Percentiles rank a stretch among this genome's conserved stretches.
Conservation (phyloP, 331 rosid species). For the Quercus lobata region DNA sequence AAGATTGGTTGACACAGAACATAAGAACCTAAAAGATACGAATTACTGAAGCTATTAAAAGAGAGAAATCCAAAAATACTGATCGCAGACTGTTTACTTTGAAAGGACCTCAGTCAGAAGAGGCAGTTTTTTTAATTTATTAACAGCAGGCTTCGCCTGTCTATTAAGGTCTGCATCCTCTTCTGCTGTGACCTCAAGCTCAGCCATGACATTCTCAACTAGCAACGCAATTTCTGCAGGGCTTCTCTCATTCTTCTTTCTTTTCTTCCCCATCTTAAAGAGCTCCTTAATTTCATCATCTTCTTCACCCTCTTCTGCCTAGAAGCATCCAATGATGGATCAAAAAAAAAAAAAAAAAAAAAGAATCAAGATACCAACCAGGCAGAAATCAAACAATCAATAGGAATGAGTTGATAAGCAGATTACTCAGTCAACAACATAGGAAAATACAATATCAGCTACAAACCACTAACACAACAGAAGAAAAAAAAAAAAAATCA, state of each 20-base stretch:
- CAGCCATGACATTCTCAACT: conserved; percentile 97
- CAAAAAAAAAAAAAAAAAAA: background rate
- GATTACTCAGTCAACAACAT: background rate
- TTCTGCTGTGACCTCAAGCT: conserved; percentile 92
- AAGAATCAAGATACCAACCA: background rate
- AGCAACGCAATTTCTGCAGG: conserved; percentile 90
- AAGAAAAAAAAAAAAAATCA: background rate
- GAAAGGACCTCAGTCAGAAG: conserved; percentile 87
- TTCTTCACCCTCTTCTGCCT: conserved; percentile 96
- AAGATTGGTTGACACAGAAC: background rate
- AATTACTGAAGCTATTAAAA: background rate
- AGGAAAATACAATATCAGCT: background rate
- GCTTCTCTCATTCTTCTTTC: conserved; percentile 79
- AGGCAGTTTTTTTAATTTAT: conserved; percentile 80
- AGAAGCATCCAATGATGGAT: conserved; percentile 18
- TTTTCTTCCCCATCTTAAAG: conserved; percentile 81
- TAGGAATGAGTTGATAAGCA: background rate
- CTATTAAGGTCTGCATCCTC: conserved; percentile 90
- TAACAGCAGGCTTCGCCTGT: conserved; percentile 83
- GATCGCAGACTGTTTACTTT: conserved; percentile 47
- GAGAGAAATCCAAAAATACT: background rate
- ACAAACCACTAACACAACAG: background rate
- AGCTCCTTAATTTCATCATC: conserved; percentile 74
- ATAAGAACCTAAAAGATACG: background rate
- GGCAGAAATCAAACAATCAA: background rate